A percentile compares a stretch with the other conserved stretches of the same genome.
These are phyloP conservation scores for Rutstroemia sp. DNA, from an alignment of 2,329 filamentous ascomycete genomes.

Conservation along the genomic window DNA sequence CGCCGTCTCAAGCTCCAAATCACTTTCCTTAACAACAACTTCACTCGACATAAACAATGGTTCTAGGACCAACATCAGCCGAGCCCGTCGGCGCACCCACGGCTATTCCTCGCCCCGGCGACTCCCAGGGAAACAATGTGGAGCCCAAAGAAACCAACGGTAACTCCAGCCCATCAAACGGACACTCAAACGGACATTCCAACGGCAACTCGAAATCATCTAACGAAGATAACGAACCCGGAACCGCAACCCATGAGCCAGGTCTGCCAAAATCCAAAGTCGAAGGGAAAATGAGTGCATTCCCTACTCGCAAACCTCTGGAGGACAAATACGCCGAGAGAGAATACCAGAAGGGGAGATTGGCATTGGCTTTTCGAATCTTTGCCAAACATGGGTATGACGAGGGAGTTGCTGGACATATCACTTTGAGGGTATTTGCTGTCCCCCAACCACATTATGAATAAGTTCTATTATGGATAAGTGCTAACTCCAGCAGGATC, in stretches of 20 bases:
- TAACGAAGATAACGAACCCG: background rate
- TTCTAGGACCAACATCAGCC: too few relatives aligned
- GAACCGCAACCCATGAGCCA: conserved; percentile 16
- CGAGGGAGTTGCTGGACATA: conserved; percentile 41
- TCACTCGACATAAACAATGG: too few relatives aligned
- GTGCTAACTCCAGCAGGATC: conserved; percentile 21
- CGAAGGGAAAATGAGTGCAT: conserved; percentile 2
- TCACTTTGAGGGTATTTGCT: conserved; percentile 30
- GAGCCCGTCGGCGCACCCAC: too few relatives aligned
- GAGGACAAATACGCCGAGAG: conserved; percentile 30
- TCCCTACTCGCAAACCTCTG: conserved; percentile 16
- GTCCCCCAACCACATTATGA: background rate
- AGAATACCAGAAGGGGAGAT: conserved; percentile 34
- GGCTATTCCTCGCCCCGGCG: too few relatives aligned
- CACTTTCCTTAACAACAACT: too few relatives aligned
- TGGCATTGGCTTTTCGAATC: conserved; percentile 41
- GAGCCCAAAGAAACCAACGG: too few relatives aligned
- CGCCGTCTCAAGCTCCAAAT: too few relatives aligned
- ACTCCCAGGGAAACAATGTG: too few relatives aligned
- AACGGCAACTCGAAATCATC: too few relatives aligned
- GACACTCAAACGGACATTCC: too few relatives aligned
- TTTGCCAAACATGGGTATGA: conserved; percentile 40
- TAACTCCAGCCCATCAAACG: too few relatives aligned
- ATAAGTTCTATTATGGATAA: background rate
- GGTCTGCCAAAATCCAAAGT: conserved; percentile 15